These are phyloP conservation scores for Suillus occidentalis DNA, from an alignment of 768 basidiomycete species.

Conservation along the genomic window DNA sequence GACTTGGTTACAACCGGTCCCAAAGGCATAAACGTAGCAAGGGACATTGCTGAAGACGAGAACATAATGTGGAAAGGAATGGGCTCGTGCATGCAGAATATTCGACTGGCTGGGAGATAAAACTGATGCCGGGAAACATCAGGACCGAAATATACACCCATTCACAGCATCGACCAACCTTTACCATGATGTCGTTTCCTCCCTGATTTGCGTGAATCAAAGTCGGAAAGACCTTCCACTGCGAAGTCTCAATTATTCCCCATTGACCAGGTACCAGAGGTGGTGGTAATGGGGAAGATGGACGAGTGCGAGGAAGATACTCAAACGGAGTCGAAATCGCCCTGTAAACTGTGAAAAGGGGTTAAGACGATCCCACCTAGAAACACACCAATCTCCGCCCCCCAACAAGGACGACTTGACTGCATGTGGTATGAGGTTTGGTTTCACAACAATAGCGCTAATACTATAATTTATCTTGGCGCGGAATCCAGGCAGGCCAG, in stretches of 20 bases:
- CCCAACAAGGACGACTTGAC: conserved; percentile 56
- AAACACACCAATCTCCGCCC: conserved; percentile 52
- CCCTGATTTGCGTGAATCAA: conserved; percentile 39
- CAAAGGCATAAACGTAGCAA: conserved; percentile 61
- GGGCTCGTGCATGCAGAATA: conserved; percentile 54
- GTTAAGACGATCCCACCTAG: not conserved
- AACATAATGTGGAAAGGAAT: conserved; percentile 72
- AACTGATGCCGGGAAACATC: conserved; percentile 34
- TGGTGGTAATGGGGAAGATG: conserved; percentile 50
- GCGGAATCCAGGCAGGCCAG: conserved; percentile 70
- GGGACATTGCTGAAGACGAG: conserved; percentile 52
- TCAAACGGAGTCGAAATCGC: conserved; percentile 59
- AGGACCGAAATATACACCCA: conserved; percentile 7
- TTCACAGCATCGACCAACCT: conserved; percentile 23
- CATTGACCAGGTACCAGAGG: conserved; percentile 35
- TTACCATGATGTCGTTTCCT: conserved; percentile 40
- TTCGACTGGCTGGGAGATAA: conserved; percentile 59
- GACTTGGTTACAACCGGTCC: conserved; percentile 44
- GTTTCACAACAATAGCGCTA: conserved; percentile 51
- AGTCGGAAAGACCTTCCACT: conserved; percentile 53
- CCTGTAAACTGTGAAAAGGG: conserved; percentile 31
- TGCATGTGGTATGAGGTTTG: conserved; percentile 39
- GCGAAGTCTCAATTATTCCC: conserved; percentile 45
- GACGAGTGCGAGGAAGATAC: conserved; percentile 67
- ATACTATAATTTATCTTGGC: conserved; percentile 67